Conservation (phyloP, 805 yeast species). For the Ogataea siamensis region DNA sequence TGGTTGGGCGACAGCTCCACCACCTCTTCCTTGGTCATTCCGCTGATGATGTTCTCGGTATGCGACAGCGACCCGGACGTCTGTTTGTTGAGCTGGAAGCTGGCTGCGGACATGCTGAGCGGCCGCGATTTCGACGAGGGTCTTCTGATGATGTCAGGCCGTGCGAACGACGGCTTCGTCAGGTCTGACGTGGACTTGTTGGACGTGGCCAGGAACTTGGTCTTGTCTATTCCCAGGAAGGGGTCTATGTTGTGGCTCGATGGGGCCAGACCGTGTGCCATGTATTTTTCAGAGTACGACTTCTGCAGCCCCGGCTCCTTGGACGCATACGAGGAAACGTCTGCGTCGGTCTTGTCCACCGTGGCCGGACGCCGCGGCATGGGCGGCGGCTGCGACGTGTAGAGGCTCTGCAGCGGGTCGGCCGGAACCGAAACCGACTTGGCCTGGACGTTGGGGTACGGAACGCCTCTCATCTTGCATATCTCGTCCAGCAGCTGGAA, state of each 20-base stretch:
- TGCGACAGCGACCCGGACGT: conserved; percentile 16
- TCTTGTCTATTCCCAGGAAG: conserved; percentile 42
- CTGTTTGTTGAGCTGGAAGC: conserved; percentile 15
- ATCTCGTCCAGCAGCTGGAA: conserved; percentile 69
- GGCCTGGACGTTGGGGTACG: conserved; percentile 33
- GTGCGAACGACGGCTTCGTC: conserved; percentile 1
- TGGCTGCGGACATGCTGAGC: conserved; percentile 36
- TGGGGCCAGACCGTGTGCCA: conserved; percentile 3
- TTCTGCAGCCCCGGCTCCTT: conserved; percentile 18
- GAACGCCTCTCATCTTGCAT: conserved; percentile 54
- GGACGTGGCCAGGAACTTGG: conserved; percentile 31
- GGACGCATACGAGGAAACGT: conserved; percentile 2
- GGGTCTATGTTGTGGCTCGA: conserved; percentile 34
- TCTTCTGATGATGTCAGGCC: conserved; percentile 3
- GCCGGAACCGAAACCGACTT: conserved; percentile 22
- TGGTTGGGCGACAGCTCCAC: conserved; percentile 33
- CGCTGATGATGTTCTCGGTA: conserved; percentile 30
- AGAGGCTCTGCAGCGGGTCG: neutral
- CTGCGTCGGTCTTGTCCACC: conserved; percentile 15
- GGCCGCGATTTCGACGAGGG: conserved; percentile 29
- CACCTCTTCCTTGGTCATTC: conserved; percentile 33
- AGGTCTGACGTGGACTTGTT: conserved; percentile 13
- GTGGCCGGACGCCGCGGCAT: conserved; percentile 5
- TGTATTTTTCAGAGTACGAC: conserved; percentile 18
- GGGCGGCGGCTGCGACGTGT: conserved; percentile 1